These are phyloP conservation scores for Mycena amicta DNA, from an alignment of 768 basidiomycete species.

Conservation along the genomic window DNA sequence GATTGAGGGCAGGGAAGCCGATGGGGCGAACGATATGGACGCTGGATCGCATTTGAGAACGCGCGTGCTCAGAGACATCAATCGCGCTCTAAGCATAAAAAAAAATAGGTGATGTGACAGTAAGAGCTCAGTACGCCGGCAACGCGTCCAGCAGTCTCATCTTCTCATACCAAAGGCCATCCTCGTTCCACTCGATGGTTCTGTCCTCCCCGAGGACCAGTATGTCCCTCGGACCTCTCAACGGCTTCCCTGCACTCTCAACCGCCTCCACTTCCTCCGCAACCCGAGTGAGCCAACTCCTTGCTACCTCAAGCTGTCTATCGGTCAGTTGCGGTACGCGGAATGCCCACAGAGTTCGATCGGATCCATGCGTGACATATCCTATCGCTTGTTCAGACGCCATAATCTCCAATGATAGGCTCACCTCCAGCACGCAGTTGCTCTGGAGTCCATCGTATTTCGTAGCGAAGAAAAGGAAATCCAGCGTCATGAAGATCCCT, in stretches of 20 bases:
- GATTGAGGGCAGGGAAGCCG: slow-evolving; percentile 50
- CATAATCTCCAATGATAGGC: not conserved
- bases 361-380: slow-evolving; percentile 71
- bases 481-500: slow-evolving; percentile 56
- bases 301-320: slow-evolving; percentile 50
- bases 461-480: slow-evolving; percentile 70
- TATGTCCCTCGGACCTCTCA: slow-evolving; percentile 35
- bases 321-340: slow-evolving; percentile 49
- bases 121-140: not conserved
- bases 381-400: slow-evolving; percentile 37
- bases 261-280: slow-evolving; percentile 44
- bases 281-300: slow-evolving; percentile 58
- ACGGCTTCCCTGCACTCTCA: slow-evolving; percentile 35
- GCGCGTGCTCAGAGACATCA: slow-evolving; percentile 31
- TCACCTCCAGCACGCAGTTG: slow-evolving; percentile 56
- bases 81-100: slow-evolving; percentile 4
- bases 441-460: slow-evolving; percentile 71
- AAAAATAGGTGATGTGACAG: not conserved
- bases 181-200: slow-evolving; percentile 56
- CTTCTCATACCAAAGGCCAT: slow-evolving; percentile 54
- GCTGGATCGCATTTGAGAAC: slow-evolving; percentile 66
- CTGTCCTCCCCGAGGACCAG: slow-evolving; percentile 56
- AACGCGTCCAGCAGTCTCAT: slow-evolving; percentile 40
- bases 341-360: slow-evolving; percentile 64
- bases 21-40: slow-evolving; percentile 55